A percentile compares a stretch with the other conserved stretches of the same genome.
These are phyloP conservation scores for Niveomyces coronatus DNA, from an alignment of 2,329 filamentous ascomycete species.

Conservation along the genomic window DNA sequence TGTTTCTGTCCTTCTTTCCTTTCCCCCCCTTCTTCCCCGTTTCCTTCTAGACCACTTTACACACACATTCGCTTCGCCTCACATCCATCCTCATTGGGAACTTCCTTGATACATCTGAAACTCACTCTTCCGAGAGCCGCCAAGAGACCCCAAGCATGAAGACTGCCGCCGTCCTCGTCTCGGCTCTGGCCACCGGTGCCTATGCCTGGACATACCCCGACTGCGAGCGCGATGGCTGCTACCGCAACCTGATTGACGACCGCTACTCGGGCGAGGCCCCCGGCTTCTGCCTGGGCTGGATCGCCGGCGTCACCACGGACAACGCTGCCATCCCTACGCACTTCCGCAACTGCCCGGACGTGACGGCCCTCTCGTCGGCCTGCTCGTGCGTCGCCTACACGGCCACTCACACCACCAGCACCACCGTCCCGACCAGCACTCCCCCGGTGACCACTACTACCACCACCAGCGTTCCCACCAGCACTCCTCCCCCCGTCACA, in stretches of 20 bases:
- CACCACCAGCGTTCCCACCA: constrained; percentile 4
- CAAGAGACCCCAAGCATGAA: constrained; percentile 21
- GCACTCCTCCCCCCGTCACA: constrained; percentile 7
- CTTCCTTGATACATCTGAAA: not conserved
- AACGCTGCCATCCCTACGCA: constrained; percentile 20
- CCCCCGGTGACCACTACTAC: constrained; percentile 4
- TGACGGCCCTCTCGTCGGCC: constrained; percentile 22
- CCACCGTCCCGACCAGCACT: constrained; percentile 9
- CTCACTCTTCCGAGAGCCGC: not conserved
- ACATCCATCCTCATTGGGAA: not conserved
- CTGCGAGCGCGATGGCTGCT: constrained; percentile 25
- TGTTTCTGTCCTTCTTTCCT: not conserved
- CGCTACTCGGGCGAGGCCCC: constrained; percentile 20
- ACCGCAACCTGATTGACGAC: constrained; percentile 23
- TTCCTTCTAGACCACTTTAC: not conserved
- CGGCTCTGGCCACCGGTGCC: constrained; percentile 22
- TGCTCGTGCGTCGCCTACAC: constrained; percentile 29
- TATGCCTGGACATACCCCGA: constrained; percentile 19
- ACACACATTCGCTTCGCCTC: constrained; percentile 6
- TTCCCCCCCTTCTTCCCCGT: not conserved
- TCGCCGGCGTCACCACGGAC: constrained; percentile 20
- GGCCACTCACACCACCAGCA: constrained; percentile 17
- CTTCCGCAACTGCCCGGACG: constrained; percentile 20
- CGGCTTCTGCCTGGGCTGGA: constrained; percentile 23
- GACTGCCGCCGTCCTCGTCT: constrained; percentile 19